Base-by-base conservation (phyloP, 331 rosid genomes). In the Cydonia oblonga region DNA sequence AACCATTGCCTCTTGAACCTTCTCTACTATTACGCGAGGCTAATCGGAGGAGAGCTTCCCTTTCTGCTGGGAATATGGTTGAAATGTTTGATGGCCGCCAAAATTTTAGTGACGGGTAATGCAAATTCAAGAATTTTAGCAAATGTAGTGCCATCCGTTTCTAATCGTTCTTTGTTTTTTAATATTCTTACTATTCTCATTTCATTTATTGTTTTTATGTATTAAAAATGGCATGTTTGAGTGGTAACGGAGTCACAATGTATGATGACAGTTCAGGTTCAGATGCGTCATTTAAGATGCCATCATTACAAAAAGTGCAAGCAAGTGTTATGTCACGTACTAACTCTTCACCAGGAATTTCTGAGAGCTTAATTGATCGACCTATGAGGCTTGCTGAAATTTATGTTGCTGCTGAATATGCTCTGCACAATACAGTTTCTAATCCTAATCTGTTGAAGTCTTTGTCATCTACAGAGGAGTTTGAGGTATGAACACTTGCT, bases 371-470 rank as follows among this genome's bases (percentile, higher is more conserved):
- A 73, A 79, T 88, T 80, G 90, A 83, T 84, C 90, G 90, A 46
- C 99, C 99, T 3, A 95, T 95, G 99, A 91, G 97, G 83, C 93
- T 95, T 89, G 96, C 99, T 33, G 99, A 95, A 82, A 89, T 95
- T 75, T 86, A 73, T 84, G 83, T 91, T 84, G 96, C 99, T 72
- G 86, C 97, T 42, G 97, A 91, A 81, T 86, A 89, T 88, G 90
- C 99, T 83, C 69, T 91, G 90, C 86, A 84, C 77, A 71, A 78
- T 46, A 88, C 97, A 63, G 81, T 91, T 79, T 91, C 96, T 56
- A 81, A 80, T 84, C 74, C 87, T 24, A 86, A 76, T 74, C 78
- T 95, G 40, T 75, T 82, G 91, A 83, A 82, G 76, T 89, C 89
- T 18, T 79, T 95, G 71, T 91, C 99, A 28, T 83, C 97, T 59